Base-by-base conservation (phyloP, 1,284 basidiomycete genomes). In the Rhodofomes roseus region DNA sequence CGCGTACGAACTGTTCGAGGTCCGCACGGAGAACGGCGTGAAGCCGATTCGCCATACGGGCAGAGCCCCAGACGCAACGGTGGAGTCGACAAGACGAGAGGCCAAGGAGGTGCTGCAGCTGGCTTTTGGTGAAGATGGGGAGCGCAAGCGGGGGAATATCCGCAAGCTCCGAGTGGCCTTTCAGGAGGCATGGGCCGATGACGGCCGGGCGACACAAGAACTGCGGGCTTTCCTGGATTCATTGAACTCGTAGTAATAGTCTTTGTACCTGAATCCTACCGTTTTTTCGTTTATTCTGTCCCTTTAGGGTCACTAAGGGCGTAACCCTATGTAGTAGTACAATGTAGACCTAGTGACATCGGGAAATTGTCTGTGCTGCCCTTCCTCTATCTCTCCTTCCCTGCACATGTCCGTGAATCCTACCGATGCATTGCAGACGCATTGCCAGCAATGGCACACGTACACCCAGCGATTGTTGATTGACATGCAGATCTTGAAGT, bases 1-100 rank as follows among this genome's bases (percentile, higher is more conserved):
- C 48, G 70, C 63, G 11, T 71, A 70, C 55, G 68, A 71, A 61
- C 64, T 71, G 16, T 56, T 68, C 56, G 68, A 71, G 58, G 66
- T 69, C 16, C 66, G 68, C 34, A 66, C 56, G 3, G 68, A 65
- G 12, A 41, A 64, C 52, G 67, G 66, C n/a, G 56, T 66, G 22
- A 59, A 58, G 41, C 67, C 50, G 25, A 37, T 52, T 18, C 50
- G n/a, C 34, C 50, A 22, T 18, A 23, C 27, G 6, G 55, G 40
- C 14, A 39, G 50, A 16, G 50, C 50, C 14, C 50, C 50, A 0
- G 29, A 52, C 5, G 50, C 22, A 2, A 34, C 29, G 14, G 27
- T 34, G 16, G 50, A 31, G 18, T 31, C 50, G 11, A 27, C 31
- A n/a, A n/a, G 11, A 6, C 14, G 34, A 14, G 50, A 52, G 23